Evolutionary conservation across 164 flowering plant genomes (phyloP), one percentile per base, ranked within the genome.

Genomic region (Echeveria elegans): DNA sequence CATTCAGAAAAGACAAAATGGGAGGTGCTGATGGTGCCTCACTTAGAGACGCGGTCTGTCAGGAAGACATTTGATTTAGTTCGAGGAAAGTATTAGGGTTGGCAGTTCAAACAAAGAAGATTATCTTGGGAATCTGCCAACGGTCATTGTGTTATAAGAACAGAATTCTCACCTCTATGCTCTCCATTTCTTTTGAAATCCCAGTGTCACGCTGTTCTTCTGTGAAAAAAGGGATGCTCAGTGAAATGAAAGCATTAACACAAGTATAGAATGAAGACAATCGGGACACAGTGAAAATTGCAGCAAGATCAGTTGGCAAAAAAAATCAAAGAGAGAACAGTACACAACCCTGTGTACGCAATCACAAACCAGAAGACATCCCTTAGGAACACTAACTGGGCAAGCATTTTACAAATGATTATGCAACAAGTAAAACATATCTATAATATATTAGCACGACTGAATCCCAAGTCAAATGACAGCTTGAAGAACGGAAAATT

Each of bases 1-100:
- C 96, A 81, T 88, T 89, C 69, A 88, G 75, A 71, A 91, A 79
- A 67, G 83, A 76, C 43, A 83, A 64, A 41, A 86, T 68, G 10
- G 89, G 76, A 81, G 61, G 19, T 26, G 32, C 18, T 4, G 32
- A 53, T 23, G 30, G 29, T 8, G 59, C 59, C 8, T 26, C 30
- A 53, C 30, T 53, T 53, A 6, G 59, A 23, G 30, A 23, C 26
- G 8, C 30, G 5, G 23, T 53, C 59, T 53, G 59, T 53, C 29
- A 53, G 0, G 15, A 24, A 23, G 11, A 53, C 15, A 53, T 23
- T 21, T 52, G 58, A 52, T 21, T 21, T 23, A 53, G 23, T 5
- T 48, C 23, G 0, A n/a, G n/a, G 26, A 24, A 48, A 24, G 14
- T 53, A 1, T 24, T n/a, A 0, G 53, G 30, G 8, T 53, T 24